Conservation (phyloP, 371 early-diverging fungal genomes). For the Smittium mucronatum region DNA sequence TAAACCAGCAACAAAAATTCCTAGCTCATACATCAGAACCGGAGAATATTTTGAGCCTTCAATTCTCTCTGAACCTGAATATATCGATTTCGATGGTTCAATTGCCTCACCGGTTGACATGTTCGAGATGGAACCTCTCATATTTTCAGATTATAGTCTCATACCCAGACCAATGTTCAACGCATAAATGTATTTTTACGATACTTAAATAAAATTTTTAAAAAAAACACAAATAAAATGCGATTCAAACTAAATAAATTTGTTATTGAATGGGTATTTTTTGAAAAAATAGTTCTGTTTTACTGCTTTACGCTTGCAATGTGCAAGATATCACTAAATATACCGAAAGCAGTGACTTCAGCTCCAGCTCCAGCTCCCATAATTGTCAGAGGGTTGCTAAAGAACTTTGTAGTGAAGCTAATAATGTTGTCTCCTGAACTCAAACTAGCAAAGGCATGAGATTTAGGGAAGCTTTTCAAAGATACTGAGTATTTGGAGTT, state of each 20-base stretch:
- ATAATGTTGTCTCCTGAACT: slow-evolving; percentile 95
- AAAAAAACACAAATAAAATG: neutral
- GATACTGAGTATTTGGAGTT: slow-evolving; percentile 59
- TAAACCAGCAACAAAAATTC: neutral
- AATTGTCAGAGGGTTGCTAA: slow-evolving; percentile 85
- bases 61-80: neutral
- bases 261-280: neutral
- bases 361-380: slow-evolving; percentile 96
- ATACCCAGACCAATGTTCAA: slow-evolving; percentile 1
- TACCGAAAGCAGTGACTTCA: slow-evolving; percentile 92
- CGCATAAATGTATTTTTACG: neutral
- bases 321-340: slow-evolving; percentile 79
- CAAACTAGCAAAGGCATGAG: slow-evolving; percentile 89
- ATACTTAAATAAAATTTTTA: neutral
- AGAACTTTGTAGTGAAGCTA: slow-evolving; percentile 82
- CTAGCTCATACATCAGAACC: neutral
- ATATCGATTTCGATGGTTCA: slow-evolving; percentile 21
- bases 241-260: too few relatives aligned
- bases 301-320: slow-evolving; percentile 37
- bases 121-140: too few relatives aligned
- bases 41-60: neutral
- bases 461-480: slow-evolving; percentile 61
- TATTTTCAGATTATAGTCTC: slow-evolving; percentile 15
- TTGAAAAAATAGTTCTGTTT: neutral
- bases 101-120: too few relatives aligned